These are phyloP conservation scores for Fusarium clavum DNA, from an alignment of 2,329 filamentous ascomycete genomes.

Conservation along the genomic window DNA sequence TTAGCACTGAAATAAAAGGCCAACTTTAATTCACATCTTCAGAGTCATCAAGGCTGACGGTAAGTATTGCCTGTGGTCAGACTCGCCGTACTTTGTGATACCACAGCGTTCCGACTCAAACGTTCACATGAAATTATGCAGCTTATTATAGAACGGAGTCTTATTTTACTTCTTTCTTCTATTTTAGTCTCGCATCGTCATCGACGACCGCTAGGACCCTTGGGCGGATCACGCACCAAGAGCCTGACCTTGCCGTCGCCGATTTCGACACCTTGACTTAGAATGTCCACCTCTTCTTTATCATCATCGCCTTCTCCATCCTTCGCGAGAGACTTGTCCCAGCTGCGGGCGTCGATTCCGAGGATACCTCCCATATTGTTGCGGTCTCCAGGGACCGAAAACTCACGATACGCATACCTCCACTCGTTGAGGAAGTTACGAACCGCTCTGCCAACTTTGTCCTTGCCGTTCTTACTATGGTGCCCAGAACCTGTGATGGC, in stretches of 20 bases:
- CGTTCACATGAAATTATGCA: not conserved
- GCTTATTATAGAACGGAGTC: constrained; percentile 35
- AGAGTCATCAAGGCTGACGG: not conserved
- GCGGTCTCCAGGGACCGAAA: constrained; percentile 93
- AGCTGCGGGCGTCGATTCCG: constrained; percentile 75
- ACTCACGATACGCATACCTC: constrained; percentile 95
- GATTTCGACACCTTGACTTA: constrained; percentile 75
- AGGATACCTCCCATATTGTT: constrained; percentile 82
- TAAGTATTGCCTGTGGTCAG: not conserved
- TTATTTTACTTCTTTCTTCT: constrained; percentile 49
- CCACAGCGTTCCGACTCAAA: not conserved
- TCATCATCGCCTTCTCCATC: constrained; percentile 58
- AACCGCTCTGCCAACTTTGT: constrained; percentile 96
- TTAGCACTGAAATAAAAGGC: not conserved
- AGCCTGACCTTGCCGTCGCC: constrained; percentile 74
- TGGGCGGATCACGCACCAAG: constrained; percentile 70
- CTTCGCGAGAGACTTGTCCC: constrained; percentile 69
- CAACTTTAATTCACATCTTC: not conserved
- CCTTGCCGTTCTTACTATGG: constrained; percentile 98
- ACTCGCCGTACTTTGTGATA: not conserved
- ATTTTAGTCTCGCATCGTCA: constrained; percentile 49
- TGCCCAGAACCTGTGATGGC: constrained; percentile 97
- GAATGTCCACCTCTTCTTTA: constrained; percentile 65
- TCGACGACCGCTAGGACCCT: constrained; percentile 64
- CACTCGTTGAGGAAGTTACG: constrained; percentile 93